Evolutionary conservation across 192 early-diverging fungal species (phyloP), one percentile per base, ranked within the genome.

Genomic region (Podila clonocystis): DNA sequence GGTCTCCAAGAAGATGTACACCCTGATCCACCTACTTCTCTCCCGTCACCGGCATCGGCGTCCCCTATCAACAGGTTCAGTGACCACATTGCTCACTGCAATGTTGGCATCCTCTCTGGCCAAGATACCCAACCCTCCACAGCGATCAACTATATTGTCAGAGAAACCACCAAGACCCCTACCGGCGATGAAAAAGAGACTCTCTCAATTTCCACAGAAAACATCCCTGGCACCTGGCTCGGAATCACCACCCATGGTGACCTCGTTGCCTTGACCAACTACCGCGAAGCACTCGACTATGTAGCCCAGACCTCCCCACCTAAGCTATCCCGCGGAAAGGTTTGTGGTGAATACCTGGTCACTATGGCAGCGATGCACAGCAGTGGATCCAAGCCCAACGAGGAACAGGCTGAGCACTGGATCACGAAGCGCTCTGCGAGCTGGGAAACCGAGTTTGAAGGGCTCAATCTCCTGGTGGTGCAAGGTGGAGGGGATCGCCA

Each of bases 211-310:
- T 60, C 67, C 8, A 80, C 77, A 2, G 15, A 80, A 22, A 57
- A 73, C 45, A 41, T 80, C 0, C 70, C 82, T 0, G 87, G 87
- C 1, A 88, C 84, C 7, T 88, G 87, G 87, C 62, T 88, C 12
- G 87, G 85, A 4, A 80, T 88, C 34, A 83, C 85, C 8, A 75
- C 65, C 4, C 49, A 82, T 33, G 87, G 87, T 6, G 71, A 76
- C 49, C 82, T 88, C 38, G 76, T 84, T 20, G 85, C 84, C 5
- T 31, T 88, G 63, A 88, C 87, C 24, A 88, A 88, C 58, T 85
- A 75, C 50, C 62, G 85, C 15, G 87, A 88, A 52, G 20, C 26
- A 3, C 26, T 31, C 19, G 71, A 30, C 0, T 80, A 80, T 17
- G 58, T 69, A 45, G 33, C 58, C 15, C 28, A 60, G 15, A 41